Conservation (phyloP, 495 filamentous ascomycete species). For the Staphylotrichum longicolle region DNA sequence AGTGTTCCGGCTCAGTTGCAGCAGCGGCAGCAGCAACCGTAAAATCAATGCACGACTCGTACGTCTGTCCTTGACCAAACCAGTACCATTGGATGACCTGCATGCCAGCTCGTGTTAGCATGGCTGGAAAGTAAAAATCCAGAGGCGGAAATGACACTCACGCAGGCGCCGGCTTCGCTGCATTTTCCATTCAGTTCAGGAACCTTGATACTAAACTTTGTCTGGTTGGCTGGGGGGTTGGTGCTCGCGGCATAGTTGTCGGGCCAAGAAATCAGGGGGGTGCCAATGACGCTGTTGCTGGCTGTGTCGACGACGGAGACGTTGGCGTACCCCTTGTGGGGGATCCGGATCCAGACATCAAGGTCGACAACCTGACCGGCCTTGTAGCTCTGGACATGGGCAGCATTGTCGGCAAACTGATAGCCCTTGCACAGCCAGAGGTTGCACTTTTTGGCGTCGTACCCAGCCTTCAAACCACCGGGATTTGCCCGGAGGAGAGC, state of each 20-base stretch:
- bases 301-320: constrained; percentile 66
- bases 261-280: constrained; percentile 55
- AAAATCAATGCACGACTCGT: constrained; percentile 73
- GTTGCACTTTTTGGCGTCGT: constrained; percentile 59
- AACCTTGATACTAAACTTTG: constrained; percentile 63
- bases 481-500: constrained; percentile 57
- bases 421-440: constrained; percentile 70
- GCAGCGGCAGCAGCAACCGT: constrained; percentile 38
- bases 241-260: constrained; percentile 49
- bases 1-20: background rate
- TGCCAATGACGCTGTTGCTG: constrained; percentile 56
- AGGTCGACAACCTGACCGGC: constrained; percentile 60
- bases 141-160: constrained; percentile 28
- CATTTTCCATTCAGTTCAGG: constrained; percentile 61
- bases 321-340: constrained; percentile 65
- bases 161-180: constrained; percentile 57
- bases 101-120: background rate
- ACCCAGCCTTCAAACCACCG: constrained; percentile 52
- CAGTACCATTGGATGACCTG: constrained; percentile 70
- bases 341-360: constrained; percentile 58
- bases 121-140: too few relatives aligned
- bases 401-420: constrained; percentile 69
- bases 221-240: constrained; percentile 57
- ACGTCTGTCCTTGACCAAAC: constrained; percentile 64
- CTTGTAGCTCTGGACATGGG: constrained; percentile 60